These are phyloP conservation scores for Achaetomiella virescens DNA, from an alignment of 495 filamentous ascomycete genomes.

Conservation along the genomic window DNA sequence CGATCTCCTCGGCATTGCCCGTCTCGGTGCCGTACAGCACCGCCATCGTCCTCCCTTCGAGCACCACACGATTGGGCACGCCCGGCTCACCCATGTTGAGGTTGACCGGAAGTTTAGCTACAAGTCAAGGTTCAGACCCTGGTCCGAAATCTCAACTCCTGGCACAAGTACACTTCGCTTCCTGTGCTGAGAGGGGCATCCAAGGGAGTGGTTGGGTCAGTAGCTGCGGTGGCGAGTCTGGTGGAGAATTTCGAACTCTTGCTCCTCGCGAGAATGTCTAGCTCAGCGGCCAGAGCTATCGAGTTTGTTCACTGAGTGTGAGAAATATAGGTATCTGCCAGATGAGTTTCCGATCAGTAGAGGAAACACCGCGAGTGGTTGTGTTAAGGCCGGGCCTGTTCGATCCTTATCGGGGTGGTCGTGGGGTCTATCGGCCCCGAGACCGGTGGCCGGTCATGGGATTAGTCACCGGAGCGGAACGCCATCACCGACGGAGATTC, in stretches of 20 bases:
- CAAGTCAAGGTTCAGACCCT: not conserved
- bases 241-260: no score
- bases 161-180: no score
- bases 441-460: not conserved
- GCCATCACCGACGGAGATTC: not conserved
- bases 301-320: no score
- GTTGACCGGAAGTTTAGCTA: not conserved
- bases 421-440: constrained; percentile 6
- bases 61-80: not conserved
- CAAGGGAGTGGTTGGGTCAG: no score
- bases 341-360: no score
- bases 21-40: constrained; percentile 93
- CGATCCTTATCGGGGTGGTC: not conserved
- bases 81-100: constrained; percentile 12
- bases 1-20: constrained; percentile 84
- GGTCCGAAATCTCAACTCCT: no score
- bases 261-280: no score
- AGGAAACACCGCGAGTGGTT: no score
- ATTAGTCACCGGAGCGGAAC: constrained; percentile 1
- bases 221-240: no score
- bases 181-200: no score
- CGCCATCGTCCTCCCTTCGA: constrained; percentile 54
- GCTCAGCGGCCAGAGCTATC: no score
- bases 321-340: no score
- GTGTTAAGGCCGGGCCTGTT: not conserved